phyloP scores from a whole-genome alignment of 2,329 filamentous ascomycete genomes.

The Curvularia verruculosa region DNA sequence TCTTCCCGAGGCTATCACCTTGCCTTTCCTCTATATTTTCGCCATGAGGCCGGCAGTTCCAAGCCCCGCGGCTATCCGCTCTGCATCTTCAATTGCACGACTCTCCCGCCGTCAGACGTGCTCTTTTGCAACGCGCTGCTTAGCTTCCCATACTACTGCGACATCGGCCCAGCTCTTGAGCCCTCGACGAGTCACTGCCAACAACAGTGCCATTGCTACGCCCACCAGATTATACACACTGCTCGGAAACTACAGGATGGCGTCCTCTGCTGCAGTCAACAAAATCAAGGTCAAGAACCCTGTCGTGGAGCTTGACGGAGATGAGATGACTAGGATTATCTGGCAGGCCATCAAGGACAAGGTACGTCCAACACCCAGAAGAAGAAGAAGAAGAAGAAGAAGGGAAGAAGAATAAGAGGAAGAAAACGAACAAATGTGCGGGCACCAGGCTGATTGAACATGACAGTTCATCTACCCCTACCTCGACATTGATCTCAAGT shows the following conservation, averaged over 20 bases:
- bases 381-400: no score
- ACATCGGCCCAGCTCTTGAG: slow-evolving; percentile 30
- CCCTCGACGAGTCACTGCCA: slow-evolving; percentile 24
- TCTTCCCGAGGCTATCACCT: slow-evolving; percentile 37
- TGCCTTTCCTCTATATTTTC: slow-evolving; percentile 14
- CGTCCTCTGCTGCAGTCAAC: slow-evolving; percentile 72
- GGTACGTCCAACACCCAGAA: slow-evolving; percentile 44
- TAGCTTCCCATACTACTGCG: slow-evolving; percentile 34
- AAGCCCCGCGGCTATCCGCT: slow-evolving; percentile 36
- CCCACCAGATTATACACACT: slow-evolving; percentile 13
- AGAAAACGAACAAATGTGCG: neutral
- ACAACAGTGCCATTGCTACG: slow-evolving; percentile 10
- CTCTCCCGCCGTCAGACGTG: slow-evolving; percentile 30
- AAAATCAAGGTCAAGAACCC: slow-evolving; percentile 99
- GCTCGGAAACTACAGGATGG: slow-evolving; percentile 41
- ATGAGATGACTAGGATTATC: slow-evolving; percentile 97
- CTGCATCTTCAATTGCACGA: slow-evolving; percentile 28
- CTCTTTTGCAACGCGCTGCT: slow-evolving; percentile 39
- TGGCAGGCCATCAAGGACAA: slow-evolving; percentile 99
- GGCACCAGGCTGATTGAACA: slow-evolving; percentile 7
- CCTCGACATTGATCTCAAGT: slow-evolving; percentile 97
- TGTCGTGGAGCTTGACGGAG: slow-evolving; percentile 94
- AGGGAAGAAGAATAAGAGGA: no score
- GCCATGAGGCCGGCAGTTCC: slow-evolving; percentile 41
- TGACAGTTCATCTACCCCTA: slow-evolving; percentile 87